phyloP scores from a whole-genome alignment of 2,329 filamentous ascomycete genomes.

The Penicillium sp. region DNA sequence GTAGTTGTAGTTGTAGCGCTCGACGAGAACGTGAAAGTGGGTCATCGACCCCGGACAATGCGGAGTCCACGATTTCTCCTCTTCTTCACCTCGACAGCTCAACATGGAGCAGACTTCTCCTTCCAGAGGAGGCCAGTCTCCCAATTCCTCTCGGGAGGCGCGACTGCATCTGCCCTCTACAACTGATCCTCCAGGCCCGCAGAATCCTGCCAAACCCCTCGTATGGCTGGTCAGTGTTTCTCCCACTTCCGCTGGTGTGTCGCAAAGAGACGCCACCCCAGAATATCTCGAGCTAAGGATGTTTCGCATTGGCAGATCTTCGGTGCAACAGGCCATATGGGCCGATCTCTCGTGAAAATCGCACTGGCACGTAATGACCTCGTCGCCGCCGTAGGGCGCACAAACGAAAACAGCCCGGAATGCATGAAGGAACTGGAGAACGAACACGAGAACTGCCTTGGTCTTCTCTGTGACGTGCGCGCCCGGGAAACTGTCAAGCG shows the following conservation, averaged over 20 bases:
- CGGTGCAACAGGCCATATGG: conserved; percentile 95
- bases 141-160: conserved; percentile 32
- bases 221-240: conserved; percentile 74
- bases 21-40: conserved; percentile 3
- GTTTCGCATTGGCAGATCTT: conserved; percentile 58
- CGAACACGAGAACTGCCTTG: conserved; percentile 58
- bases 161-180: conserved; percentile 66
- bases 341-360: conserved; percentile 77
- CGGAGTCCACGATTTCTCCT: conserved; percentile 19
- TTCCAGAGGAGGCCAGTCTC: conserved; percentile 23
- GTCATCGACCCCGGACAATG: conserved; percentile 19
- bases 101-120: conserved; percentile 28
- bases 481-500: conserved; percentile 68
- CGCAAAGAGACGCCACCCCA: background rate
- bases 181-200: conserved; percentile 73
- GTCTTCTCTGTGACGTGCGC: conserved; percentile 84
- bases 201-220: conserved; percentile 64
- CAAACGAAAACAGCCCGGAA: conserved; percentile 66
- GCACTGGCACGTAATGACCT: conserved; percentile 74
- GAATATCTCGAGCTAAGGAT: conserved; percentile 4
- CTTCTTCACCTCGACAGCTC: conserved; percentile 5
- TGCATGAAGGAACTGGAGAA: conserved; percentile 66
- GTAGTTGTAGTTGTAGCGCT: background rate
- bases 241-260: conserved; percentile 4
- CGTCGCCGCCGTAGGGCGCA: conserved; percentile 79